phyloP scores from a whole-genome alignment of 192 early-diverging fungal genomes.

The Rhizophagus sp. region DNA sequence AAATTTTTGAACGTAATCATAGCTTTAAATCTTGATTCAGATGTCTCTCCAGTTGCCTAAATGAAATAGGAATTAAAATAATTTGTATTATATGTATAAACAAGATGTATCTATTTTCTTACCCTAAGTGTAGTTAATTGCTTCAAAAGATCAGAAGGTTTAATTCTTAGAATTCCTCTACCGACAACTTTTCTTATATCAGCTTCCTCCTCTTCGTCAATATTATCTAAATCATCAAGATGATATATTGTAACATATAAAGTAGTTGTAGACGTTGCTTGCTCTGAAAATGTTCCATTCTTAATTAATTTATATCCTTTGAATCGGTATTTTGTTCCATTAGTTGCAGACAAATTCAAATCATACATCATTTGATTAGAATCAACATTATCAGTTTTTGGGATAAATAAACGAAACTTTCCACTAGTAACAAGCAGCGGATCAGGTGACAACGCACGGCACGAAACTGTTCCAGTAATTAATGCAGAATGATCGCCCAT shows the following conservation, averaged over 20 bases:
- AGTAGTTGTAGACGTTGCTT: constrained; percentile 37
- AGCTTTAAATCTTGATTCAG: constrained; percentile 24
- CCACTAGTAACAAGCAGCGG: constrained; percentile 46
- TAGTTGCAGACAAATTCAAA: constrained; percentile 35
- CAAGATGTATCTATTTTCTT: not conserved
- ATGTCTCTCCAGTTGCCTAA: constrained; percentile 32
- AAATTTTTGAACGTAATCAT: constrained; percentile 30
- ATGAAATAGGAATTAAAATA: not conserved
- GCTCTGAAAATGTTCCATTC: constrained; percentile 35
- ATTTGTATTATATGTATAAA: not conserved
- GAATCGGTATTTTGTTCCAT: constrained; percentile 43
- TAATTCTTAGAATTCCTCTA: constrained; percentile 37
- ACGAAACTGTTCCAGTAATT: constrained; percentile 44
- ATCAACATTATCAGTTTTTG: constrained; percentile 36
- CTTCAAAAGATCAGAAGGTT: constrained; percentile 34
- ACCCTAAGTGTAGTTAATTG: constrained; percentile 36
- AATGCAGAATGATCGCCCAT: constrained; percentile 35
- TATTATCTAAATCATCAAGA: constrained; percentile 9
- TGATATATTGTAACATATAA: constrained; percentile 39
- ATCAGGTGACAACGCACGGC: constrained; percentile 47
- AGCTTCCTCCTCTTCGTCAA: constrained; percentile 35
- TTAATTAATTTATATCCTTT: constrained; percentile 43
- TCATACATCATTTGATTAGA: constrained; percentile 40
- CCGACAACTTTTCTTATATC: constrained; percentile 38
- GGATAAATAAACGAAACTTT: constrained; percentile 38